A percentile compares a stretch with the other conserved stretches of the same genome.
Evolutionary conservation across 306 rosid genomes (phyloP).

Genomic region (Lupinus albus): DNA sequence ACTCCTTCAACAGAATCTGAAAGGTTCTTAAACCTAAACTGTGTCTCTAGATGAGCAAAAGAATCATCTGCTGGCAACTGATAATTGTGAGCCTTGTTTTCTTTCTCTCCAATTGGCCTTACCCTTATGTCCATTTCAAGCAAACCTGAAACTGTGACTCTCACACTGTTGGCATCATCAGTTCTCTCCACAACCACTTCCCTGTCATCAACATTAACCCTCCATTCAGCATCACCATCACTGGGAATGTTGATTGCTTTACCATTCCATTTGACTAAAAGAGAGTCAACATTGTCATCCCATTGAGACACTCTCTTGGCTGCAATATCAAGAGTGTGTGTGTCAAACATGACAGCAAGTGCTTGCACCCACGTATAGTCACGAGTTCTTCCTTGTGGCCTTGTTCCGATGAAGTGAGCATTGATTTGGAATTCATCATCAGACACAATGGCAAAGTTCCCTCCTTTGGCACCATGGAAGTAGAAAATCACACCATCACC

Average conservation of each 20-base stretch:
- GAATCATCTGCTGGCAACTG: constrained; percentile 61
- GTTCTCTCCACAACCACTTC: constrained; percentile 73
- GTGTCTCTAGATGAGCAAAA: constrained; percentile 79
- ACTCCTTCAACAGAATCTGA: constrained; percentile 68
- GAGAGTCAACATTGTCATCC: constrained; percentile 62
- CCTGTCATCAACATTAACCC: constrained; percentile 48
- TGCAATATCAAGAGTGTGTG: constrained; percentile 68
- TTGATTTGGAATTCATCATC: constrained; percentile 69
- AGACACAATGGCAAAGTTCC: constrained; percentile 69
- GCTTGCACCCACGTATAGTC: constrained; percentile 90
- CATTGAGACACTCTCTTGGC: constrained; percentile 67
- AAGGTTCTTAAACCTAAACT: constrained; percentile 56
- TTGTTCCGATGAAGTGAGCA: constrained; percentile 72
- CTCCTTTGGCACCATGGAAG: constrained; percentile 79
- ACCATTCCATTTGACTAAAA: constrained; percentile 66
- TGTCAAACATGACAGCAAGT: constrained; percentile 62
- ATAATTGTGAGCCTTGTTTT: constrained; percentile 74
- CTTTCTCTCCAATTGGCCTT: constrained; percentile 64
- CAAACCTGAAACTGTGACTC: constrained; percentile 60
- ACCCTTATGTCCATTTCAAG: constrained; percentile 65
- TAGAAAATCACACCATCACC: constrained; percentile 87
- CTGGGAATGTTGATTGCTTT: constrained; percentile 47
- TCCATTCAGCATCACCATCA: constrained; percentile 70
- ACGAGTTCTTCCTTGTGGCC: constrained; percentile 77
- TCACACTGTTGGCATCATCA: constrained; percentile 54